Evolutionary conservation across 768 basidiomycete species (phyloP).

Genomic region (Zangia roseola): DNA sequence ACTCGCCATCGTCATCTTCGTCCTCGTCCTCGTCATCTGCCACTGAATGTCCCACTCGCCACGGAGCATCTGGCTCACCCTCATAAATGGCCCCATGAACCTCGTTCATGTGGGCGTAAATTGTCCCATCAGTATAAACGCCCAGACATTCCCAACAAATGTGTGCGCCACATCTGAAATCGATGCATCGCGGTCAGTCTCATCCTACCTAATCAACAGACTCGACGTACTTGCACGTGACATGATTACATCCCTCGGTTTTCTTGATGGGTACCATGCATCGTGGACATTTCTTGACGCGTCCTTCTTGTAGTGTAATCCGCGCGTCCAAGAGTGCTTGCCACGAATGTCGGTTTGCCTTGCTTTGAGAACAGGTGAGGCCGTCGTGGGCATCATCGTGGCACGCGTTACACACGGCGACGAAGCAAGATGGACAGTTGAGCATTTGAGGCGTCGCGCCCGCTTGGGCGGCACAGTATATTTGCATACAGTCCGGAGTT

Average conservation of each 20-base stretch:
- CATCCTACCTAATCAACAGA: too few relatives aligned
- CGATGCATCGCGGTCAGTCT: too few relatives aligned
- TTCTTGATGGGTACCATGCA: constrained; percentile 70
- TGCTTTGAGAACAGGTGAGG: constrained; percentile 50
- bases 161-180: constrained; percentile 68
- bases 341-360: constrained; percentile 3
- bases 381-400: constrained; percentile 58
- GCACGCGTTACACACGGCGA: constrained; percentile 60
- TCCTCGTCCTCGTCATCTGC: too few relatives aligned
- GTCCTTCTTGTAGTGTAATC: constrained; percentile 43
- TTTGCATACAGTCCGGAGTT: not conserved
- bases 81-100: too few relatives aligned
- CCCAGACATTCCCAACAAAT: constrained; percentile 63
- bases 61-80: too few relatives aligned
- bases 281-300: constrained; percentile 67
- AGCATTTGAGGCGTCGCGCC: not conserved
- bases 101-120: too few relatives aligned
- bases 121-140: constrained; percentile 15
- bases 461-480: not conserved
- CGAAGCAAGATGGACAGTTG: constrained; percentile 45
- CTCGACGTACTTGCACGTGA: constrained; percentile 47
- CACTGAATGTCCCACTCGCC: too few relatives aligned
- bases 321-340: constrained; percentile 54
- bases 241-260: constrained; percentile 70
- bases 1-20: too few relatives aligned